Percentiles rank a stretch among this genome's conserved stretches.
Conservation (phyloP, 225 moss, liverwort and hornwort genomes). For the Marchantia polymorpha region DNA sequence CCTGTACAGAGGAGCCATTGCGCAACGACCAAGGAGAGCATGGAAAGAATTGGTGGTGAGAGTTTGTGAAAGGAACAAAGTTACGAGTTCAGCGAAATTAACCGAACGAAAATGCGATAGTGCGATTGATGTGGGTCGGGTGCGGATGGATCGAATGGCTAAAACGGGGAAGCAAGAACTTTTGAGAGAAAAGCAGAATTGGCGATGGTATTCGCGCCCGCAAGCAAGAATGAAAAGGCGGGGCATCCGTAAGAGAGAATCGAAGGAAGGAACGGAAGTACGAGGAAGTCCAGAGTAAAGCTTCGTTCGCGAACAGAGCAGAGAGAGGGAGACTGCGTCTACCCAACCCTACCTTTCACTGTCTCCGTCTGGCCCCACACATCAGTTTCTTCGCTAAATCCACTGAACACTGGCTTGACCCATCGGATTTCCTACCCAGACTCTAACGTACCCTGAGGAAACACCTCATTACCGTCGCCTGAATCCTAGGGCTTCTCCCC, state of each 20-base stretch:
- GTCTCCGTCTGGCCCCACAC: background rate
- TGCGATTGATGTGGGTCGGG: background rate
- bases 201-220: no score
- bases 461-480: background rate
- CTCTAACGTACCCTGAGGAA: background rate
- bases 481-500: slow-evolving; percentile 1
- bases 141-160: slow-evolving; percentile 4
- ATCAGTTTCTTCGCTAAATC: background rate
- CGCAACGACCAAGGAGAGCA: background rate
- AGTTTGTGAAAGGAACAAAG: background rate
- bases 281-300: background rate
- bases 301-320: background rate
- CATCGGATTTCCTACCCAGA: background rate
- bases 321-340: background rate
- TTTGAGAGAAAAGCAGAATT: background rate
- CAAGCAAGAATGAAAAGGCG: background rate
- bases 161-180: background rate
- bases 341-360: background rate
- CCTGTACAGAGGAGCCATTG: background rate
- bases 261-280: background rate
- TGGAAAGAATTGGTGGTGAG: no score
- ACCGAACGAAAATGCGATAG: background rate
- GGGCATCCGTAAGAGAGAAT: no score
- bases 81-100: background rate
- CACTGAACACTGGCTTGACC: background rate